phyloP scores from a whole-genome alignment of 345 rosid genomes.

The Rhizophora mangle region DNA sequence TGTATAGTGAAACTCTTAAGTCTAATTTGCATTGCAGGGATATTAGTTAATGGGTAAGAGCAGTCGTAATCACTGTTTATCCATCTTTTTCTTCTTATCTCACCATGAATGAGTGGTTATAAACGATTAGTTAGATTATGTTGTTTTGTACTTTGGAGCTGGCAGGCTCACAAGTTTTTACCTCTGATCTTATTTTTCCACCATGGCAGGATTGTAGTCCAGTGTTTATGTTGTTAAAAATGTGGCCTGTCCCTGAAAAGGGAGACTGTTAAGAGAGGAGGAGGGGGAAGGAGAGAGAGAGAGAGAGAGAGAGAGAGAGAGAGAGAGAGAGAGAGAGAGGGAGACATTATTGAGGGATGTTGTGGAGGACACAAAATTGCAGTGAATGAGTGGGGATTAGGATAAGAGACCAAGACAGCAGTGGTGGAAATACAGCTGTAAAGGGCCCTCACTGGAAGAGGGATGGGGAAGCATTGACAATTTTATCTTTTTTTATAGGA shows the following conservation, averaged over 20 bases:
- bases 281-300: too few species aligned
- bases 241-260: background rate
- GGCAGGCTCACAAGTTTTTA: too few species aligned
- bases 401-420: slow-evolving; percentile 33
- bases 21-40: background rate
- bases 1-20: too few species aligned
- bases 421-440: slow-evolving; percentile 39
- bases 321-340: background rate
- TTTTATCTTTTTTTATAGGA: too few species aligned
- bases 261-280: slow-evolving; percentile 1
- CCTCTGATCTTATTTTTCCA: too few species aligned
- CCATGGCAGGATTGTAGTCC: too few species aligned
- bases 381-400: slow-evolving; percentile 29
- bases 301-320: background rate
- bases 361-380: slow-evolving; percentile 14
- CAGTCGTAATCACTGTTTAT: background rate
- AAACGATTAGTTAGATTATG: too few species aligned
- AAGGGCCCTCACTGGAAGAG: slow-evolving; percentile 24
- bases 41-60: background rate
- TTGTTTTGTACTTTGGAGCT: too few species aligned
- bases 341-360: slow-evolving; percentile 35
- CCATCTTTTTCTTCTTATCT: too few species aligned
- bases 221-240: background rate
- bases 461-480: background rate
- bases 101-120: too few species aligned